These are phyloP conservation scores for Erysiphe pulchra DNA, from an alignment of 2,329 filamentous ascomycete genomes.

Conservation along the genomic window DNA sequence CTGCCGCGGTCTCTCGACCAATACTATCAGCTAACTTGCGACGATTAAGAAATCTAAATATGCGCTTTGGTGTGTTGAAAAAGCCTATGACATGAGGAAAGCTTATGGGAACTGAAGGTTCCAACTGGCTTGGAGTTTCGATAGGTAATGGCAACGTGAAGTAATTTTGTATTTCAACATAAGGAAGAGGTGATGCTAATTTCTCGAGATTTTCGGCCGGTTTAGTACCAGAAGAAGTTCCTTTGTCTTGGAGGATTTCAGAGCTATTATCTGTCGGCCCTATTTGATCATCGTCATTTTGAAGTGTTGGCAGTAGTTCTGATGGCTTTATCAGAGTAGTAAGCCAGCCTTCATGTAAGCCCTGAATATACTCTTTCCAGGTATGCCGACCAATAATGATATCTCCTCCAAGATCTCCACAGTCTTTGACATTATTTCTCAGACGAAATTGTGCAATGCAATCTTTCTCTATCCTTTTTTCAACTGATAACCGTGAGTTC, in stretches of 20 bases:
- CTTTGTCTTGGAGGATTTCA: neutral
- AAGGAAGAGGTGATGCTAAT: conserved; percentile 24
- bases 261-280: conserved; percentile 4
- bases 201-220: too few relatives aligned
- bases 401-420: conserved; percentile 53
- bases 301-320: conserved; percentile 3
- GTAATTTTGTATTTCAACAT: conserved; percentile 52
- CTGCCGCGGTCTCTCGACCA: conserved; percentile 65
- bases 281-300: conserved; percentile 4
- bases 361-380: conserved; percentile 93
- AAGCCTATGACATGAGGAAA: conserved; percentile 88
- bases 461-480: conserved; percentile 19
- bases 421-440: conserved; percentile 41
- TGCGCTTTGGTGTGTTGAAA: conserved; percentile 61
- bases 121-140: conserved; percentile 42
- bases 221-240: neutral
- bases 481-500: conserved; percentile 27
- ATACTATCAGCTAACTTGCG: conserved; percentile 67
- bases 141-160: conserved; percentile 34
- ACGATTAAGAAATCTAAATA: conserved; percentile 70
- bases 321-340: conserved; percentile 47
- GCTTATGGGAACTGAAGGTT: conserved; percentile 43
- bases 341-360: conserved; percentile 88
- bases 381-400: conserved; percentile 73
- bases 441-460: conserved; percentile 36